phyloP scores from a whole-genome alignment of 2,329 filamentous ascomycete genomes.

The Nectriaceae sp. region DNA sequence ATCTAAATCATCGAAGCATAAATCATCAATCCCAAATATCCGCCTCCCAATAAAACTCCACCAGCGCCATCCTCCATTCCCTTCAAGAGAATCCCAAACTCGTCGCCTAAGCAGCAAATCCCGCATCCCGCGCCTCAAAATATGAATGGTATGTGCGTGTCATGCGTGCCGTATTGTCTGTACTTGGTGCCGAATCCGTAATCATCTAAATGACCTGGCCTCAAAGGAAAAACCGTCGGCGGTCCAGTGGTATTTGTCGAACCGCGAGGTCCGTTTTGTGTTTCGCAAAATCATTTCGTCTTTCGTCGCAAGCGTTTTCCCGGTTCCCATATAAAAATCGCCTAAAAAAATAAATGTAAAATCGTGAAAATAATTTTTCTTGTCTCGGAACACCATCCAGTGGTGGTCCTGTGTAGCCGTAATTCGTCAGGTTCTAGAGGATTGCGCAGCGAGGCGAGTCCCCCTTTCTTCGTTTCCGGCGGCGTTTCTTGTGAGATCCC shows the following conservation, averaged over 20 bases:
- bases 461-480: conserved; percentile 35
- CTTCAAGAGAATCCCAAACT: neutral
- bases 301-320: conserved; percentile 10
- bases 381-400: conserved; percentile 13
- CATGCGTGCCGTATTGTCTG: neutral
- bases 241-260: conserved; percentile 13
- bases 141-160: neutral
- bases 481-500: conserved; percentile 29
- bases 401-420: conserved; percentile 9
- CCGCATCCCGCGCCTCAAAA: neutral
- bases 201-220: neutral
- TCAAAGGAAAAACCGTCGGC: conserved; percentile 1
- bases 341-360: neutral
- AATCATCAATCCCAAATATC: too few species aligned
- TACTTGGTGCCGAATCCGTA: neutral
- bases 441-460: conserved; percentile 45
- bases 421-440: conserved; percentile 20
- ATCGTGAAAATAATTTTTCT: neutral
- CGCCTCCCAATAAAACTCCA: too few species aligned
- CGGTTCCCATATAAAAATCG: neutral
- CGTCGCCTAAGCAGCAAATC: neutral
- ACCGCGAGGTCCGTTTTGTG: conserved; percentile 20
- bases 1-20: too few species aligned
- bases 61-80: too few species aligned
- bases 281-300: conserved; percentile 11